Percentiles rank a stretch among this genome's conserved stretches.
These are phyloP conservation scores for Neurospora pannonica DNA, from an alignment of 495 filamentous ascomycete genomes.

Conservation along the genomic window DNA sequence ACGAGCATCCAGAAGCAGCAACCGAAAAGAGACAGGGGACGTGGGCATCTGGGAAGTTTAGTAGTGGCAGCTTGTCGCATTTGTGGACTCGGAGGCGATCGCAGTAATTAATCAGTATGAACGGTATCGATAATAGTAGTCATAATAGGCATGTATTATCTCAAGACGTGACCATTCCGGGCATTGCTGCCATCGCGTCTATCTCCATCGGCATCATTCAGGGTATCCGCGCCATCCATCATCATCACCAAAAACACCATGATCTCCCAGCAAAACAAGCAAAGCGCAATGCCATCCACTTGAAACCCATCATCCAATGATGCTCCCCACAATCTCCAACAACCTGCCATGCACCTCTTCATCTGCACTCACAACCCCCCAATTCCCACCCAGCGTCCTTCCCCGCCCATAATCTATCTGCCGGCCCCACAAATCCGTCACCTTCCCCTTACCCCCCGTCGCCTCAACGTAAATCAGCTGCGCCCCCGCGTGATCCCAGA, in stretches of 20 bases:
- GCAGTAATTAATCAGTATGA: neutral
- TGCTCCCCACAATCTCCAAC: slow-evolving; percentile 7
- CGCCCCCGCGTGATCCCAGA: slow-evolving; percentile 55
- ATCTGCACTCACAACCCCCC: slow-evolving; percentile 19
- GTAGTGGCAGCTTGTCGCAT: neutral
- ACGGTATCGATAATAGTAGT: neutral
- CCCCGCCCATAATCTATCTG: slow-evolving; percentile 30
- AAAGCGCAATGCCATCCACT: neutral
- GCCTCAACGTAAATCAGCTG: slow-evolving; percentile 50
- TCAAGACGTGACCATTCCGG: neutral
- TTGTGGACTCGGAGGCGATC: neutral
- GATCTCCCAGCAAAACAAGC: neutral
- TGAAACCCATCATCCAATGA: slow-evolving; percentile 6
- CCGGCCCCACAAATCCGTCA: slow-evolving; percentile 45
- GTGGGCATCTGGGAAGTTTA: neutral
- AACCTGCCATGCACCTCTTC: slow-evolving; percentile 16
- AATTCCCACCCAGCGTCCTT: slow-evolving; percentile 19
- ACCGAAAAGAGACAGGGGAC: neutral
- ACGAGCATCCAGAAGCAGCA: neutral
- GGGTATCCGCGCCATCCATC: neutral
- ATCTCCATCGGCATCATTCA: neutral
- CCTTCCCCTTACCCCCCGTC: slow-evolving; percentile 28
- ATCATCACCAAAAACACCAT: neutral
- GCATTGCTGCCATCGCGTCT: neutral
- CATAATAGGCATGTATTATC: neutral